These are phyloP conservation scores for Plectosphaerella cucumerina DNA, from an alignment of 2,329 filamentous ascomycete species.

Conservation along the genomic window DNA sequence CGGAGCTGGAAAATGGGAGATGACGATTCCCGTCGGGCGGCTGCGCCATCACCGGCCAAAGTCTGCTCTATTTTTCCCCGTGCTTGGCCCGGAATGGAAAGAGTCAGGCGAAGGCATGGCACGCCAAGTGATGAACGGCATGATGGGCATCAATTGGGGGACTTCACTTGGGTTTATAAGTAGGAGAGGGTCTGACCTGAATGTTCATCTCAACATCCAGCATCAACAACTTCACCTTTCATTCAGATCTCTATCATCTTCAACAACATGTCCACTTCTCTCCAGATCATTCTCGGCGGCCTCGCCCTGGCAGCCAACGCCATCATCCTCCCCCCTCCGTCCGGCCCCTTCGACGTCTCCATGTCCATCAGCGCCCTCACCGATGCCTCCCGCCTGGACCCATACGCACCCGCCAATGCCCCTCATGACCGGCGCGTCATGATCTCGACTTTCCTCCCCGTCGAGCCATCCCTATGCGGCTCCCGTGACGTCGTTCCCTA, in stretches of 20 bases:
- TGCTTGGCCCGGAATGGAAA: neutral
- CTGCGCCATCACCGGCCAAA: too few relatives aligned
- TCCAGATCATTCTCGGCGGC: slow-evolving; percentile 6
- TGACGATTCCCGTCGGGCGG: too few relatives aligned
- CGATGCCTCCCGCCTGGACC: slow-evolving; percentile 24
- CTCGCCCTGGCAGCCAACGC: slow-evolving; percentile 14
- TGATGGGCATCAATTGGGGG: neutral
- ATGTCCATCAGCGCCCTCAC: slow-evolving; percentile 19
- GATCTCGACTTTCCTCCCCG: slow-evolving; percentile 25
- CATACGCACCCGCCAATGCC: slow-evolving; percentile 17
- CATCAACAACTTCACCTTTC: neutral
- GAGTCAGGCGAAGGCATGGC: neutral
- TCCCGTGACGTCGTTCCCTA: slow-evolving; percentile 17
- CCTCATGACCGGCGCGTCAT: slow-evolving; percentile 21
- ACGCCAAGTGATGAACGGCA: neutral
- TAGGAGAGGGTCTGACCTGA: neutral
- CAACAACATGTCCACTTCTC: neutral
- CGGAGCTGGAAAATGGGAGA: too few relatives aligned
- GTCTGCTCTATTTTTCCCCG: neutral
- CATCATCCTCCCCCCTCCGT: slow-evolving; percentile 20
- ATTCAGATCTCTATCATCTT: neutral
- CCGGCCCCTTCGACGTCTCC: slow-evolving; percentile 24
- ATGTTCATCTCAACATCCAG: neutral
- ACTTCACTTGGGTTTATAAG: neutral
- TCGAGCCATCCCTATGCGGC: slow-evolving; percentile 18